Percentiles rank a stretch among this genome's conserved stretches.
Conservation (phyloP, 768 basidiomycete genomes). For the Termitomyces sp. region DNA sequence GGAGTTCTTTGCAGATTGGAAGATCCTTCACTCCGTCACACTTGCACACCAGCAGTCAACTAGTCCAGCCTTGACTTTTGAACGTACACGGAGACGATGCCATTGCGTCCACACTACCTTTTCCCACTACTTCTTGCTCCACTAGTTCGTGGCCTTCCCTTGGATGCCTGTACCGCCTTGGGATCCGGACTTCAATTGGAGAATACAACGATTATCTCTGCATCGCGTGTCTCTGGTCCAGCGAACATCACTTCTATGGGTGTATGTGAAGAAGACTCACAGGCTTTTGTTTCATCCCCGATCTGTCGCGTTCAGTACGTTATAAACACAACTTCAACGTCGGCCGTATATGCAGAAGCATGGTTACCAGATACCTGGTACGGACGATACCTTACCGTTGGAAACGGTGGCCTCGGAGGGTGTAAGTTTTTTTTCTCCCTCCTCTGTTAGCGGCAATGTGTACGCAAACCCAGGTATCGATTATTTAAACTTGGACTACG, state of each 20-base stretch:
- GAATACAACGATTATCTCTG: conserved; percentile 4
- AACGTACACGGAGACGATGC: neutral
- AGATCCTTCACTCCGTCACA: too few relatives aligned
- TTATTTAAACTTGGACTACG: conserved; percentile 4
- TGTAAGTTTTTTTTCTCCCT: neutral
- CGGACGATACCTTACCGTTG: conserved; percentile 6
- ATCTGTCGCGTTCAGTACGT: conserved; percentile 10
- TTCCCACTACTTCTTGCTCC: neutral
- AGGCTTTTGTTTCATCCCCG: neutral
- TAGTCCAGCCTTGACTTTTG: too few relatives aligned
- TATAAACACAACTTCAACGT: conserved; percentile 4
- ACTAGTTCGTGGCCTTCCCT: neutral
- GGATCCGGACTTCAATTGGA: neutral
- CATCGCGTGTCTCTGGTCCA: neutral
- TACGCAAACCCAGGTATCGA: conserved; percentile 1
- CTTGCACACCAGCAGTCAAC: neutral
- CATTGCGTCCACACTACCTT: neutral
- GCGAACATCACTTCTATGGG: neutral
- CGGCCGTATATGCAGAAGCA: conserved; percentile 3
- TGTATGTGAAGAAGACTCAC: neutral
- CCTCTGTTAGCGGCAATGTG: neutral
- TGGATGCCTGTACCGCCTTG: neutral
- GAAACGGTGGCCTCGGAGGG: conserved; percentile 7
- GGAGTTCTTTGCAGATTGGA: neutral
- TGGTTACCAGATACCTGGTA: conserved; percentile 11